Conservation (phyloP, 352 stramenopile species). For the Phytophthora cactorum region DNA sequence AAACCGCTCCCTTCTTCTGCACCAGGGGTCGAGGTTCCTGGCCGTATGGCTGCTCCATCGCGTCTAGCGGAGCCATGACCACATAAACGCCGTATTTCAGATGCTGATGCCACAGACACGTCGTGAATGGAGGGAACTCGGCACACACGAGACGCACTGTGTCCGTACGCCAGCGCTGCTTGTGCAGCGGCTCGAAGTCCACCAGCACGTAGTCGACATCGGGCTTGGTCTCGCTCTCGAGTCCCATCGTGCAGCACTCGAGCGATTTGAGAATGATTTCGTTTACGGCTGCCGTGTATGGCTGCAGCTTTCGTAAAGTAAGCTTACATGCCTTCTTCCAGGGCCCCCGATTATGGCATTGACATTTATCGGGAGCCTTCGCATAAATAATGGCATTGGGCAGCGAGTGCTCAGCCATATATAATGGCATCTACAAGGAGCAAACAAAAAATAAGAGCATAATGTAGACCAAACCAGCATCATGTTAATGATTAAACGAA, state of each 20-base stretch:
- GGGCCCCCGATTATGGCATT: too few species aligned
- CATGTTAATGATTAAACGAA: too few species aligned
- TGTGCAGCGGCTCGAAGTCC: slow-evolving; percentile 54
- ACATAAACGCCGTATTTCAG: slow-evolving; percentile 59
- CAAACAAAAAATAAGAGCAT: too few species aligned
- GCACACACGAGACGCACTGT: slow-evolving; percentile 45
- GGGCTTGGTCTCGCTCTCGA: slow-evolving; percentile 3
- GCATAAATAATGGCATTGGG: too few species aligned
- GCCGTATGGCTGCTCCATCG: slow-evolving; percentile 40
- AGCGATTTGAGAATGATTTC: slow-evolving; percentile 18
- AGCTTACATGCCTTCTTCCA: too few species aligned
- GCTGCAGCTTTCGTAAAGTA: neutral
- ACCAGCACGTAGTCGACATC: slow-evolving; percentile 48
- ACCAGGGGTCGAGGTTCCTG: slow-evolving; percentile 26
- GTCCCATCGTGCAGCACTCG: slow-evolving; percentile 10
- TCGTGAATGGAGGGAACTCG: slow-evolving; percentile 44
- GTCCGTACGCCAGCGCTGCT: slow-evolving; percentile 47
- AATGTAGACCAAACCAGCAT: too few species aligned
- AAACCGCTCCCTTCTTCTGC: slow-evolving; percentile 42
- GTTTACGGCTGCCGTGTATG: neutral
- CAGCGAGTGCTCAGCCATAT: too few species aligned
- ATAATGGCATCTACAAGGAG: too few species aligned
- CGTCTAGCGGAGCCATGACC: slow-evolving; percentile 42
- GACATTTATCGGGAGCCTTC: too few species aligned
- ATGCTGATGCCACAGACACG: slow-evolving; percentile 55